Percentiles rank a stretch among this genome's conserved stretches.
These are phyloP conservation scores for Chamaenerion angustifolium DNA, from an alignment of 345 rosid genomes.

Conservation along the genomic window DNA sequence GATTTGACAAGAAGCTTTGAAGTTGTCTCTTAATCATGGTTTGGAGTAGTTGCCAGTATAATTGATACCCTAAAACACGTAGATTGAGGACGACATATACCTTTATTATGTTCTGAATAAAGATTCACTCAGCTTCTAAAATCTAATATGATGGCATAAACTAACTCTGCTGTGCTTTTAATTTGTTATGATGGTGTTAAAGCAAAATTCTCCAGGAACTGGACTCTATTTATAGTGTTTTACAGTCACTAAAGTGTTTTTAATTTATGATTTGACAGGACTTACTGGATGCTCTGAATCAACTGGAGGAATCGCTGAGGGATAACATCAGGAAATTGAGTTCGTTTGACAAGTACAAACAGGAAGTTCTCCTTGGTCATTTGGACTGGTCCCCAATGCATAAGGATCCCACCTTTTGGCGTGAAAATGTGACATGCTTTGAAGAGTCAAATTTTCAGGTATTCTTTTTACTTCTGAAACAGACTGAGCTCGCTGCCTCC, in stretches of 20 bases:
- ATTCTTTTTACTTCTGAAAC: background rate
- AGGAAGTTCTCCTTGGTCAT: slow-evolving; percentile 90
- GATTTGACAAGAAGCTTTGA: too few relatives aligned
- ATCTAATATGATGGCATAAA: too few relatives aligned
- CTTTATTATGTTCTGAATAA: too few relatives aligned
- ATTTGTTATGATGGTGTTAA: too few relatives aligned
- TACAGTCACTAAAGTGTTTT: background rate
- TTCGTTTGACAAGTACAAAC: slow-evolving; percentile 91
- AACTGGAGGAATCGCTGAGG: slow-evolving; percentile 72
- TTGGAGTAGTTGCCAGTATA: too few relatives aligned
- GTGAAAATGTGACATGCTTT: slow-evolving; percentile 66
- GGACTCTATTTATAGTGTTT: background rate
- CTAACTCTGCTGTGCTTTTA: too few relatives aligned
- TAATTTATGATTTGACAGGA: slow-evolving; percentile 31
- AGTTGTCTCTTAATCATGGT: too few relatives aligned
- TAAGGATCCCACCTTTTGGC: slow-evolving; percentile 88
- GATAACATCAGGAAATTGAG: slow-evolving; percentile 76
- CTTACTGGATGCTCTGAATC: slow-evolving; percentile 68
- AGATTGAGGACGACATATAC: too few relatives aligned
- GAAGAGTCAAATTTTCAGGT: slow-evolving; percentile 98
- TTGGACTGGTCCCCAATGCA: slow-evolving; percentile 99
- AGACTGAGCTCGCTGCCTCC: too few relatives aligned
- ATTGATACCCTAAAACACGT: too few relatives aligned
- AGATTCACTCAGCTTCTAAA: too few relatives aligned
- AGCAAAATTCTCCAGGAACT: too few relatives aligned